These are phyloP conservation scores for Yamadazyma diospyri DNA, from an alignment of 1,139 yeast genomes.

Conservation along the genomic window DNA sequence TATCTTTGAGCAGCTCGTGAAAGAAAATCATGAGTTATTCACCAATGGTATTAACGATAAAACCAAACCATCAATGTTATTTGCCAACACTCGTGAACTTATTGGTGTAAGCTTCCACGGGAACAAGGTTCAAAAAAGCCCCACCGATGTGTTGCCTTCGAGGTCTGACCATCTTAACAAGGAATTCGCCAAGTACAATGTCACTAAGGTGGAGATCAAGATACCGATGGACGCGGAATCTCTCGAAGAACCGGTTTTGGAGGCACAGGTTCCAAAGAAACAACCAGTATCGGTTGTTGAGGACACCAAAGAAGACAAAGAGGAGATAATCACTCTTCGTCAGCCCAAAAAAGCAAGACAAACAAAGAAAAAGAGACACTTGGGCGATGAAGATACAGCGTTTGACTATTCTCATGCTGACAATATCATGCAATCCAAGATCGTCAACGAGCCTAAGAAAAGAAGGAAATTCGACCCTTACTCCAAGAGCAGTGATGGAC, in stretches of 20 bases:
- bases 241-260: background rate
- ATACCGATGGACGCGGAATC: constrained; percentile 1
- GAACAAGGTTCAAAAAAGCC: background rate
- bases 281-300: background rate
- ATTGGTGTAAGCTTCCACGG: constrained; percentile 11
- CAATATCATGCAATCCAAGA: constrained; percentile 37
- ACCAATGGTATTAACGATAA: constrained; percentile 1
- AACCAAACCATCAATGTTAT: constrained; percentile 5
- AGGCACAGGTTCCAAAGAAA: background rate
- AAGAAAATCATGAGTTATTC: constrained; percentile 9
- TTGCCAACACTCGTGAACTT: constrained; percentile 2
- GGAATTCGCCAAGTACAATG: constrained; percentile 18
- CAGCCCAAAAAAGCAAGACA: constrained; percentile 19
- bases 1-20: constrained; percentile 20
- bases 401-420: constrained; percentile 50
- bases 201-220: constrained; percentile 2
- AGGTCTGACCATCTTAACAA: constrained; percentile 18
- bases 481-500: constrained; percentile 43
- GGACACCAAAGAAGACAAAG: constrained; percentile 24
- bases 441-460: constrained; percentile 22
- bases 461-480: constrained; percentile 64
- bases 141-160: constrained; percentile 12
- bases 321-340: constrained; percentile 57
- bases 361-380: constrained; percentile 8
- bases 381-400: constrained; percentile 17